Conservation (phyloP, 2,329 filamentous ascomycete species). For the Trichoderma atrobrunneum region DNA sequence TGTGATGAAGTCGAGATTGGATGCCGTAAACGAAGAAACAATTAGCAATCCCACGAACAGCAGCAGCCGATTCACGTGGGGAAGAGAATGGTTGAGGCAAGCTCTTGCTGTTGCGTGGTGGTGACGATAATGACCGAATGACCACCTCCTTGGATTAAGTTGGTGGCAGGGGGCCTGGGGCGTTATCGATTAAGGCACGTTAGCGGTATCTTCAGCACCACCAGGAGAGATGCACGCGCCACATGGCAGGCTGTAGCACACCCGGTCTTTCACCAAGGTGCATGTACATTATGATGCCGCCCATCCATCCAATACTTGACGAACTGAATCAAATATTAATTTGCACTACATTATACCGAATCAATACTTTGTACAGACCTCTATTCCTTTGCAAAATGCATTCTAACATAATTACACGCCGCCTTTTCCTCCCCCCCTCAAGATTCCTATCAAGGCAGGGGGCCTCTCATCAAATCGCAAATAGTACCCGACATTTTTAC, state of each 20-base stretch:
- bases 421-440: not conserved
- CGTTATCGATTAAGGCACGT: conserved; percentile 13
- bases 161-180: conserved; percentile 1
- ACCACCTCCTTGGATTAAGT: conserved; percentile 4
- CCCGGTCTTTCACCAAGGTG: not conserved
- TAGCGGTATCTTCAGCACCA: not conserved
- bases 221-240: not conserved
- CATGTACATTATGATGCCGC: too few species aligned
- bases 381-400: not conserved
- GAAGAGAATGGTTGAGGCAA: conserved; percentile 13
- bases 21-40: not conserved
- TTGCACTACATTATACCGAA: too few species aligned
- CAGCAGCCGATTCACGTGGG: conserved; percentile 13
- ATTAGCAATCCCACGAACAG: not conserved
- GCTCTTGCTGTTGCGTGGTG: not conserved
- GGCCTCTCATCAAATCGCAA: not conserved
- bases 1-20: conserved; percentile 1
- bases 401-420: too few species aligned
- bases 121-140: conserved; percentile 17
- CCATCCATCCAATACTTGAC: not conserved
- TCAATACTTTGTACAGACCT: not conserved
- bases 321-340: too few species aligned
- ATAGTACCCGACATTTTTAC: too few species aligned
- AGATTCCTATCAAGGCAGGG: not conserved
- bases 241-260: not conserved